Evolutionary conservation across 257 asterid genomes (phyloP).

Genomic region (Ligustrum vulgare): DNA sequence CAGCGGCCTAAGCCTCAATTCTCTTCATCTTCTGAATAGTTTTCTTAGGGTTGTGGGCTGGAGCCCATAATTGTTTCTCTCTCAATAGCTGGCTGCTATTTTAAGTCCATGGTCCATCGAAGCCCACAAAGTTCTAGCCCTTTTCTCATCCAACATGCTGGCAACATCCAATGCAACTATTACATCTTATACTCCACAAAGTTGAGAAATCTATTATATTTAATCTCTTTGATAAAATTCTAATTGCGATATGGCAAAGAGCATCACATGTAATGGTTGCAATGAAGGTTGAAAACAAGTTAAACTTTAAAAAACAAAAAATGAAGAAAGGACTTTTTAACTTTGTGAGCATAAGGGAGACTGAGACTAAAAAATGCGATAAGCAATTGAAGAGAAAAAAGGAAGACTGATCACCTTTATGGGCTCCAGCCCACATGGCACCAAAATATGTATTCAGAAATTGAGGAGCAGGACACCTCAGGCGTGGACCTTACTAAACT

Average conservation of each 20-base stretch:
- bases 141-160: background rate
- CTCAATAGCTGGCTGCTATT: background rate
- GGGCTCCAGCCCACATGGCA: slow-evolving; percentile 1
- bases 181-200: background rate
- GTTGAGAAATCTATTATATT: background rate
- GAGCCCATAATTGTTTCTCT: background rate
- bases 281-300: background rate
- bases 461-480: background rate
- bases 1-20: background rate
- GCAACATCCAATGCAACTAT: background rate
- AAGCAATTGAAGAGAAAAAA: background rate
- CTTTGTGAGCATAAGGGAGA: background rate
- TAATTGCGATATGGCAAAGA: background rate
- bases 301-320: background rate
- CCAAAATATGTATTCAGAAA: background rate
- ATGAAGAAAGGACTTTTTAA: background rate
- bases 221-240: background rate
- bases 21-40: background rate
- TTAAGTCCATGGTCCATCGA: background rate
- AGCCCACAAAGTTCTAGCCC: background rate
- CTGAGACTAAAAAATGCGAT: background rate
- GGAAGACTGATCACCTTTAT: background rate
- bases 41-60: background rate
- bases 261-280: background rate
- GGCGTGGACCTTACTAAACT: background rate